Base-by-base conservation (phyloP, 345 rosid species). In the Raphanus raphanistrum region DNA sequence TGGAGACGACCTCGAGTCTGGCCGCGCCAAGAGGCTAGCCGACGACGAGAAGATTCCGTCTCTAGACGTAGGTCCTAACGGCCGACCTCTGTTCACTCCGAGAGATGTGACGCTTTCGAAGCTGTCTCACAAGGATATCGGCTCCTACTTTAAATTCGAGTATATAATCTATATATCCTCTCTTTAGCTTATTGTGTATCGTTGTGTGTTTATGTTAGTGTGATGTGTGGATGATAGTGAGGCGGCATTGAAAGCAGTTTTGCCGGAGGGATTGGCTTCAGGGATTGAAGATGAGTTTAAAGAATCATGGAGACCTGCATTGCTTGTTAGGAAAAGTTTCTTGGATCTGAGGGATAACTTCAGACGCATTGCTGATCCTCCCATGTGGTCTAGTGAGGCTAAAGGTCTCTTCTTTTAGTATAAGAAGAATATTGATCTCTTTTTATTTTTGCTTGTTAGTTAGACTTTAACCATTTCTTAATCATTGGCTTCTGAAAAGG, bases 341-440 rank as follows among this genome's bases (percentile, higher is more conserved):
- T 52, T 52, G 26, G 59, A 52, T 15, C 59, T 52, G 3, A 52
- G 59, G 59, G 59, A 92, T 83, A 88, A 95, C 82, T 92, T 91
- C 82, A 86, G 89, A 70, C 92, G 97, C 63, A 72, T 92, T 66
- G 97, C 87, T 81, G 97, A 95, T 86, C 94, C 98, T 68, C 88
- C 92, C 6, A 73, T 80, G 85, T 75, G 69, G 72, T 78, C 90
- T 6, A 82, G 64, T 83, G 72, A 75, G 38, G 63, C 73, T 82
- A 89, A 87, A 88, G 90, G 90, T 90, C 16, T 28, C 80, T 29
- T 66, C 64, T 71, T 66, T 15, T 5, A 10, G 35, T 50, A 27
- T 63, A 36, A 7, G 41, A 1, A 28, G 62, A 16, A 21, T 1
- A 21, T 0, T 21, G 21, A 21, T 21, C 21, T 21, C 21, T 21